These are phyloP conservation scores for Cyclostephanos tholiformis DNA, from an alignment of 108 stramenopile genomes.

Conservation along the genomic window DNA sequence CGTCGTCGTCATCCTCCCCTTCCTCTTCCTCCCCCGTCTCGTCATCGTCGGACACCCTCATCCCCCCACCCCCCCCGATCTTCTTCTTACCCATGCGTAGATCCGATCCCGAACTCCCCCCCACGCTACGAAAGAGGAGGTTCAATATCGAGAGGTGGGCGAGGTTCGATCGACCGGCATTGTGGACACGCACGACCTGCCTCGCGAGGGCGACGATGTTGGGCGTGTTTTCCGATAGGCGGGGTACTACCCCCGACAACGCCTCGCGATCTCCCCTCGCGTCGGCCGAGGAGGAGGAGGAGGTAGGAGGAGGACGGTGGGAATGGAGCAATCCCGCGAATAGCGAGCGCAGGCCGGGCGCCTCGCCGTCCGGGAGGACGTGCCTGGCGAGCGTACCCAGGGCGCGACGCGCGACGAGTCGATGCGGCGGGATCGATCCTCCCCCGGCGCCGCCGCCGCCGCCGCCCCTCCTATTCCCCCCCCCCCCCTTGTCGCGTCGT, in stretches of 20 bases:
- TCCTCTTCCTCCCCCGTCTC: slow-evolving; percentile 25
- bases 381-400: slow-evolving; percentile 41
- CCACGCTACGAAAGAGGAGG: slow-evolving; percentile 83
- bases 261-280: not conserved
- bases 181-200: slow-evolving; percentile 39
- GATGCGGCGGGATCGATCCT: not conserved
- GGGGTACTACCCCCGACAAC: not conserved
- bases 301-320: slow-evolving; percentile 20
- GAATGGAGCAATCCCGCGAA: slow-evolving; percentile 56
- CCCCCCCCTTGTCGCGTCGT: slow-evolving; percentile 3
- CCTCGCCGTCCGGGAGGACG: slow-evolving; percentile 41
- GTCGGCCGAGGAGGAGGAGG: too few species aligned
- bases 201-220: slow-evolving; percentile 39
- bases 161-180: slow-evolving; percentile 54
- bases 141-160: slow-evolving; percentile 67
- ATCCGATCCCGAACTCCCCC: slow-evolving; percentile 54
- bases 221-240: slow-evolving; percentile 19
- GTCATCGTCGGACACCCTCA: not conserved
- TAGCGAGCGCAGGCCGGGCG: slow-evolving; percentile 43
- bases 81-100: slow-evolving; percentile 24
- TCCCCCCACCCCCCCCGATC: not conserved
- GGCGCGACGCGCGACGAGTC: slow-evolving; percentile 17
- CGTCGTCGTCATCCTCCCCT: slow-evolving; percentile 33
- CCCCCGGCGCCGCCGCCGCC: slow-evolving; percentile 2
- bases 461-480: not conserved